A percentile compares a stretch with the other conserved stretches of the same genome.
Evolutionary conservation across 345 rosid species (phyloP).

Genomic region (Laguncularia racemosa): DNA sequence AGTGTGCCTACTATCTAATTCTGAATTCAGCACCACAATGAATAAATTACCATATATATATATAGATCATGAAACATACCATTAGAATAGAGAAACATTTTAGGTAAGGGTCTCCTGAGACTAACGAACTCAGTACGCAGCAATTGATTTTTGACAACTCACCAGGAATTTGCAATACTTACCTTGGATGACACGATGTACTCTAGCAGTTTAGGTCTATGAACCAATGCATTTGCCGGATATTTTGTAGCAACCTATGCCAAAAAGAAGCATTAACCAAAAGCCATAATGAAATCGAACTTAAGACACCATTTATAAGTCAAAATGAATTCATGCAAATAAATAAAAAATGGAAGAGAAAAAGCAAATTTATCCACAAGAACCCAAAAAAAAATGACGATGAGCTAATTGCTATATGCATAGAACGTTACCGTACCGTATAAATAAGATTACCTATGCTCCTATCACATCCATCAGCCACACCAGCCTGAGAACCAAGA

Average conservation of each 20-base stretch:
- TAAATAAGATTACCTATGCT: slow-evolving; percentile 76
- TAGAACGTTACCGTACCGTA: slow-evolving; percentile 34
- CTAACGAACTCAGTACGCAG: background rate
- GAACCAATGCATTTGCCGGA: slow-evolving; percentile 69
- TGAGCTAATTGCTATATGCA: background rate
- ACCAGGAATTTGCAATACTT: background rate
- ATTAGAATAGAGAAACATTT: too few relatives aligned
- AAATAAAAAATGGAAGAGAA: background rate
- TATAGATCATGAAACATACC: too few relatives aligned
- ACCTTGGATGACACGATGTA: slow-evolving; percentile 72
- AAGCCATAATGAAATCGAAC: background rate
- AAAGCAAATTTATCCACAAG: background rate
- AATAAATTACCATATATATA: too few relatives aligned
- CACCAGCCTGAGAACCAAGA: slow-evolving; percentile 60
- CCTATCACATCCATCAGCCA: slow-evolving; percentile 74
- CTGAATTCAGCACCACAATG: too few relatives aligned
- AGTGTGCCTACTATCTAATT: too few relatives aligned
- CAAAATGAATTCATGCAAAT: background rate
- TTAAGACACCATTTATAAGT: background rate
- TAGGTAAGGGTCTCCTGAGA: too few relatives aligned
- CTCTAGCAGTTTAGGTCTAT: slow-evolving; percentile 64
- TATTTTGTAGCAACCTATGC: slow-evolving; percentile 76
- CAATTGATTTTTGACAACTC: background rate
- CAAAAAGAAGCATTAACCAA: slow-evolving; percentile 2
- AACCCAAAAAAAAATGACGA: background rate